Evolutionary conservation across 116 monocot genomes (phyloP), one percentile per base, ranked within the genome.

Genomic region (Phalaenopsis hybrid): DNA sequence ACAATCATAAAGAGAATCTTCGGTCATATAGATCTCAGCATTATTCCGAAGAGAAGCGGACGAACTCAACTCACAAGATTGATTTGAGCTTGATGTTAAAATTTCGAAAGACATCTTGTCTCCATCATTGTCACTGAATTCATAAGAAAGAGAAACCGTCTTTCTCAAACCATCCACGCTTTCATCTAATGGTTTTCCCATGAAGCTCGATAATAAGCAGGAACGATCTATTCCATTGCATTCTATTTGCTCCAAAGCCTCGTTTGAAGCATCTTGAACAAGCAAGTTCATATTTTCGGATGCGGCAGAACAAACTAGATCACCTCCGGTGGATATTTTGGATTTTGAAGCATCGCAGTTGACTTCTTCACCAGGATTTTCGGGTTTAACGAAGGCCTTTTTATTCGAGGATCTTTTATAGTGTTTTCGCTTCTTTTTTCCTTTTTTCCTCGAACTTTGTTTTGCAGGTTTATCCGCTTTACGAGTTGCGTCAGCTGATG

Each of bases 351-450:
- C 51, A 25, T 23, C 74, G 46, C 51, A 75, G 12, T 41, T 83
- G 20, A 45, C 82, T 80, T 77, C 80, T 76, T 77, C 85, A 75
- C 57, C 58, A 12, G 80, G 80, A 31, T 55, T 81, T 84, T 84
- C 78, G 58, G 31, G 44, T 69, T 72, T 81, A 74, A 43, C 34
- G 45, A 78, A 82, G 65, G 37, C 77, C 67, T 82, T 87, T 74
- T 79, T 86, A 78, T n/a, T 44, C 28, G 59, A 65, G n/a, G 81
- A 81, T 81, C 41, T 78, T 83, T 87, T 94, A 79, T 78, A 80
- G 13, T 87, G 86, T 79, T 89, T 94, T 51, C 92, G 83, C 70
- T 92, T 92, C 90, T 89, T 94, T 81, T 92, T 92, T 8, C 86
- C 85, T 79, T 89, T 94, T 82, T 89, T 91, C 83, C 87, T 94